phyloP scores from a whole-genome alignment of 1,284 basidiomycete species.

The Phylloporus gajari region DNA sequence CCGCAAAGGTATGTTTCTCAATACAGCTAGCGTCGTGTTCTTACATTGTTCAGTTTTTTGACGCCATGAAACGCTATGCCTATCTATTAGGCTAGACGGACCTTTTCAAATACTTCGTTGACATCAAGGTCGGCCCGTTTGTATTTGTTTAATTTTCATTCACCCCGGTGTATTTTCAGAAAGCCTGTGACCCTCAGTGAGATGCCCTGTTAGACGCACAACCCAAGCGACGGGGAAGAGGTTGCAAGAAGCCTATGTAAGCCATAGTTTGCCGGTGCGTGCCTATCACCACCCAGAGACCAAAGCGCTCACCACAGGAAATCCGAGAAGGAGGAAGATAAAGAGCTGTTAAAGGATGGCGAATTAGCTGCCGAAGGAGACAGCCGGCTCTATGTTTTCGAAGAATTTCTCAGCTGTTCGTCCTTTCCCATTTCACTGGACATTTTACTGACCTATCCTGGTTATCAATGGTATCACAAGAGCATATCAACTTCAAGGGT shows the following conservation, averaged over 20 bases:
- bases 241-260: conserved; percentile 81
- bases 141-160: conserved; percentile 2
- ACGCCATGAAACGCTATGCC: conserved; percentile 94
- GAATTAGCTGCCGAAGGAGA: conserved; percentile 83
- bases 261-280: conserved; percentile 39
- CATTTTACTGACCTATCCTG: conserved; percentile 44
- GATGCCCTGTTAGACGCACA: conserved; percentile 88
- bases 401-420: conserved; percentile 90
- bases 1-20: conserved; percentile 68
- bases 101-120: conserved; percentile 95
- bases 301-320: conserved; percentile 88
- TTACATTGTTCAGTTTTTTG: conserved; percentile 71
- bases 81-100: conserved; percentile 96
- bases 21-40: neutral
- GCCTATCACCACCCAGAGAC: conserved; percentile 56
- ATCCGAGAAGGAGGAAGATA: conserved; percentile 98
- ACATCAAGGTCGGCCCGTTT: conserved; percentile 78
- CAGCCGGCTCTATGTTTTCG: conserved; percentile 91
- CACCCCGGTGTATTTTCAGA: conserved; percentile 53
- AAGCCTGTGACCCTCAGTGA: conserved; percentile 93
- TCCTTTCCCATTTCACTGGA: conserved; percentile 18
- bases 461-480: conserved; percentile 93
- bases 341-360: conserved; percentile 90
- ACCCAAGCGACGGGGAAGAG: conserved; percentile 82
- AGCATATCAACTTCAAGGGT: conserved; percentile 93